A percentile compares a stretch with the other conserved stretches of the same genome.
Conservation (phyloP, 768 basidiomycete species). For the Saitozyma sp. region DNA sequence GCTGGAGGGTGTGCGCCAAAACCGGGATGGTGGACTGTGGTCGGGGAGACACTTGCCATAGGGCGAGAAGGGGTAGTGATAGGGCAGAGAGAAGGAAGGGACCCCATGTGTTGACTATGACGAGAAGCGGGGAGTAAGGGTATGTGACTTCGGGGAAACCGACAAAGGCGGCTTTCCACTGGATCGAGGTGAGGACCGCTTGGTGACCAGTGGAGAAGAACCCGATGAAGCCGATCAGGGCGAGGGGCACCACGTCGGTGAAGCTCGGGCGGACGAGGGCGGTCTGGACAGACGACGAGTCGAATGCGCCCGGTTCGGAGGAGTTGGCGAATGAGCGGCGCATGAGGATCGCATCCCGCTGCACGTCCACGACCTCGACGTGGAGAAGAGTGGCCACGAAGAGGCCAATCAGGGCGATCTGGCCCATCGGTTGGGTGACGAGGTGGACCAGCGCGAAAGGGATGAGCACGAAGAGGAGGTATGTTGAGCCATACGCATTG, state of each 20-base stretch:
- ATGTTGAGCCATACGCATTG: conserved; percentile 85
- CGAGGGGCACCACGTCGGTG: conserved; percentile 69
- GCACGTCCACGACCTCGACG: conserved; percentile 77
- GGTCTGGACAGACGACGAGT: conserved; percentile 56
- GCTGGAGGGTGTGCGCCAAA: conserved; percentile 51
- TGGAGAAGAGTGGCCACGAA: conserved; percentile 69
- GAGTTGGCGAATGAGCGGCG: conserved; percentile 40
- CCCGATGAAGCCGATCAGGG: conserved; percentile 69
- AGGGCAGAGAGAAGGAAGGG: conserved; percentile 67
- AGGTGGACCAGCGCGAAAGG: conserved; percentile 63
- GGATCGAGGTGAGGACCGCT: conserved; percentile 79
- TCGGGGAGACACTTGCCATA: conserved; percentile 80
- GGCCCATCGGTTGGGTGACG: conserved; percentile 76
- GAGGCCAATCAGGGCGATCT: conserved; percentile 69
- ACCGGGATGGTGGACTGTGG: conserved; percentile 41
- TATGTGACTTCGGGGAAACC: conserved; percentile 69
- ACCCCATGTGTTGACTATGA: conserved; percentile 75
- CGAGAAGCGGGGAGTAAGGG: conserved; percentile 71
- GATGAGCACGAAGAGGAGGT: conserved; percentile 76
- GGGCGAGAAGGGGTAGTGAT: conserved; percentile 67
- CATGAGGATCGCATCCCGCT: conserved; percentile 64
- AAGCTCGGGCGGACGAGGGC: conserved; percentile 57
- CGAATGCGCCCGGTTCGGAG: conserved; percentile 58
- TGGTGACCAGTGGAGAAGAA: conserved; percentile 94
- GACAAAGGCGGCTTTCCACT: conserved; percentile 93